Evolutionary conservation across 208 protist genomes (phyloP), one percentile per base, ranked within the genome.

Genomic region (Leptomonas seymouri): DNA sequence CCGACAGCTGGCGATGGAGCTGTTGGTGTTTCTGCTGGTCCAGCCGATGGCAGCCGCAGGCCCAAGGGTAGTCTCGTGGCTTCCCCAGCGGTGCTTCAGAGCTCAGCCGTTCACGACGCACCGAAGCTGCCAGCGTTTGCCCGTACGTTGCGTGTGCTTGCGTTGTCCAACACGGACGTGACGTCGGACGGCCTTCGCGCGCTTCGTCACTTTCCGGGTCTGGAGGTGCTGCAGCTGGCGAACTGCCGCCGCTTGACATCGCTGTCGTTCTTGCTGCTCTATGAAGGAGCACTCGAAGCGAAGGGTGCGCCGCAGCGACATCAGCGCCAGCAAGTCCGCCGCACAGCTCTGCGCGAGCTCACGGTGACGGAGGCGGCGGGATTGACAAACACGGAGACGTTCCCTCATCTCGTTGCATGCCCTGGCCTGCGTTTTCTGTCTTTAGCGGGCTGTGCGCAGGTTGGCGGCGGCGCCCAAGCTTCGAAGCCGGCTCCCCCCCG

Each of bases 121-220:
- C 23, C 61, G 1, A 25, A 36, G 14, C 64, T 72, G 8, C 80
- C 84, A 0, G 7, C 20, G 6, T 90, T 90, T 45, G 55, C 85
- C 2, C 41, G 49, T 16, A 78, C 73, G 12, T 58, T 90, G 57
- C 77, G 68, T 2, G 57, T 74, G 15, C 50, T 90, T 4, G 65
- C 78, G 41, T 65, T 90, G 14, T 84, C 74, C 20, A 84, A 82
- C 67, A 86, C 84, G 1, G 58, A 68, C 6, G 49, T 90, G 25
- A 81, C 74, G 0, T 39, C 80, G 0, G 62, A 46, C 3, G 77
- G 74, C 4, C 64, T 86, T n/a, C 27, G 28, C 1, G 84, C 81
- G 27, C 30, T 89, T n/a, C 20, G 36, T 0, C 58, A 63, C 48
- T 89, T 82, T 46, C 76, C 76, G 23, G 49, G 44, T 23, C 59